phyloP scores from a whole-genome alignment of 495 filamentous ascomycete species.

The Staphylotrichum longicolle region DNA sequence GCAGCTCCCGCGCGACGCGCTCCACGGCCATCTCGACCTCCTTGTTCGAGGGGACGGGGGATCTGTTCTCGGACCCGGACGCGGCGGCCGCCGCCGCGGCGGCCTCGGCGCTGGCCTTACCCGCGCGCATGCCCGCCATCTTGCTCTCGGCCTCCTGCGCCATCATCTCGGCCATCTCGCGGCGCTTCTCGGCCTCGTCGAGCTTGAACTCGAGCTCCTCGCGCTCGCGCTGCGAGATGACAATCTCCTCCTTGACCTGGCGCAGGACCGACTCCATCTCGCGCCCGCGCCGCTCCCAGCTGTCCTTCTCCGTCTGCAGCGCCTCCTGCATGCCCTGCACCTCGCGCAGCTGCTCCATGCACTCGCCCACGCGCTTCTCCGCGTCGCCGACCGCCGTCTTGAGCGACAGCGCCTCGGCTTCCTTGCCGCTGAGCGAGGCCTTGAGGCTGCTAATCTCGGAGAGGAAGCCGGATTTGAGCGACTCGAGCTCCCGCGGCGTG shows the following conservation, averaged over 20 bases:
- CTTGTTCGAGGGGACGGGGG: constrained; percentile 33
- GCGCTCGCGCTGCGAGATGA: constrained; percentile 68
- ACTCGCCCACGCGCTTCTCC: constrained; percentile 86
- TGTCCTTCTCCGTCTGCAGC: constrained; percentile 71
- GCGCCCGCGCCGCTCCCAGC: constrained; percentile 76
- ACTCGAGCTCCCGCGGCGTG: constrained; percentile 88
- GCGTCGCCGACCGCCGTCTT: constrained; percentile 85
- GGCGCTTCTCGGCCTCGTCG: constrained; percentile 71
- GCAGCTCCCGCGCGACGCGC: constrained; percentile 83
- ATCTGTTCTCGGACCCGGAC: constrained; percentile 17
- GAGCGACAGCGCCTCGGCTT: constrained; percentile 80
- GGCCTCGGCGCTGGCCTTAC: constrained; percentile 43
- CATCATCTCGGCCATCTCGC: constrained; percentile 62
- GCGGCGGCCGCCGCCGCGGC: constrained; percentile 25
- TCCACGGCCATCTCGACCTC: constrained; percentile 87
- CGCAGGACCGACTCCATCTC: constrained; percentile 82
- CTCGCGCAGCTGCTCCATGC: constrained; percentile 74
- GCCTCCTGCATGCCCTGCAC: constrained; percentile 64
- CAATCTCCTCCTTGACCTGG: constrained; percentile 76
- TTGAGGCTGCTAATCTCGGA: constrained; percentile 88
- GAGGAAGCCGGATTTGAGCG: constrained; percentile 80
- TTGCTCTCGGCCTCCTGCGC: constrained; percentile 71
- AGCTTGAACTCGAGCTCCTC: constrained; percentile 68
- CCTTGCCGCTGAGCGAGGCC: constrained; percentile 83
- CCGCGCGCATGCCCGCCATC: constrained; percentile 62